Percentiles rank a stretch among this genome's conserved stretches.
These are phyloP conservation scores for Thamnidium elegans DNA, from an alignment of 192 early-diverging fungal genomes.

Conservation along the genomic window DNA sequence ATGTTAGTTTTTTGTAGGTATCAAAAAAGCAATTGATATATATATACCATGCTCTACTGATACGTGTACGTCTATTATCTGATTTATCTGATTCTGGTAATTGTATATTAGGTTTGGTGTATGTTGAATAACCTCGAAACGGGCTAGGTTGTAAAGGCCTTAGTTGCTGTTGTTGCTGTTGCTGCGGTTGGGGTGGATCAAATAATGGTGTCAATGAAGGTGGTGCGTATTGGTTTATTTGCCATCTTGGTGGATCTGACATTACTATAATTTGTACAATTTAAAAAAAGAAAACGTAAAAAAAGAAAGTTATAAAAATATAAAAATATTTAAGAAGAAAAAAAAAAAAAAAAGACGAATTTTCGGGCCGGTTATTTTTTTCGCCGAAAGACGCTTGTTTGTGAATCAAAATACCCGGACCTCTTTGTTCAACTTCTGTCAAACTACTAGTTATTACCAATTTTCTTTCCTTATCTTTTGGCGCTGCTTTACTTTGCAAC, in stretches of 20 bases:
- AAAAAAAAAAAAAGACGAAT: not conserved
- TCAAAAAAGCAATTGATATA: not conserved
- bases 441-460: no score
- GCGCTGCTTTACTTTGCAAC: no score
- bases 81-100: not conserved
- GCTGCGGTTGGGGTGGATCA: constrained; percentile 4
- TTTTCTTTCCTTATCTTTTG: no score
- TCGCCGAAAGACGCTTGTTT: not conserved
- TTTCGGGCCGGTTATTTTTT: not conserved
- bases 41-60: constrained; percentile 37
- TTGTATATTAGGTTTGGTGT: not conserved
- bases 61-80: constrained; percentile 23
- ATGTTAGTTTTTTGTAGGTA: no score
- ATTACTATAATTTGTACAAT: no score
- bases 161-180: not conserved
- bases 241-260: no score
- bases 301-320: not conserved
- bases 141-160: constrained; percentile 23
- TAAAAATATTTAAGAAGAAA: no score
- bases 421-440: not conserved
- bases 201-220: not conserved
- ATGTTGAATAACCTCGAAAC: constrained; percentile 5
- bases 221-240: no score
- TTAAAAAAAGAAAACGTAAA: not conserved
- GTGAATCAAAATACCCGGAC: no score